These are phyloP conservation scores for Diutina mesorugosa DNA, from an alignment of 1,139 yeast species.

Conservation along the genomic window DNA sequence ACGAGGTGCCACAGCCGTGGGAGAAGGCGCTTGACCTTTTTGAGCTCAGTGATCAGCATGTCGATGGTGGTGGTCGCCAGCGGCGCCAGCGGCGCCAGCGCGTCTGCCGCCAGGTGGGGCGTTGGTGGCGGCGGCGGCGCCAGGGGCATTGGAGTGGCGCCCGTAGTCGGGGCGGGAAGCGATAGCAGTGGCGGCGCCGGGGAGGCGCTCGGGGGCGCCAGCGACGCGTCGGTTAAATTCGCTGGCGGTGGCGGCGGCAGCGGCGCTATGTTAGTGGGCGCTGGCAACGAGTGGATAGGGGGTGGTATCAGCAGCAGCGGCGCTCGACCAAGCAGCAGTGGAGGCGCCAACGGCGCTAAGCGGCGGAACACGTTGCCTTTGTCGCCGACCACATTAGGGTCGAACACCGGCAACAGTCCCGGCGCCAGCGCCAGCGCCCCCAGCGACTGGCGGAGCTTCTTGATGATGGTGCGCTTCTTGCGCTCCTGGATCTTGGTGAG, in stretches of 20 bases:
- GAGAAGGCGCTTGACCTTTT: neutral
- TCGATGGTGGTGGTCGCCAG: neutral
- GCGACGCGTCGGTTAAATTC: neutral
- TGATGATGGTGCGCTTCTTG: conserved; percentile 1
- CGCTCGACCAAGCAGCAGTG: no score
- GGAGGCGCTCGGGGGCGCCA: neutral
- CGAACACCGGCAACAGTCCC: neutral
- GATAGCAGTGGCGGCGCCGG: neutral
- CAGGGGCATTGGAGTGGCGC: neutral
- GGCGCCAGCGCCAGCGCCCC: neutral
- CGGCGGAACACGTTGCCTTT: neutral
- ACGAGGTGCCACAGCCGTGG: conserved; percentile 1
- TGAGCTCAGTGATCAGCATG: neutral
- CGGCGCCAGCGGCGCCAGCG: neutral
- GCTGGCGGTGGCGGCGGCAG: neutral
- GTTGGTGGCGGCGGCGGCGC: neutral
- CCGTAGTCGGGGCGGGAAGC: neutral
- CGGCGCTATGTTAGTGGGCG: neutral
- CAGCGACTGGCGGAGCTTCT: neutral
- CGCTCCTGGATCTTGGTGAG: conserved; percentile 4
- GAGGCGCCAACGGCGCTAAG: neutral
- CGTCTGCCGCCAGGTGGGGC: neutral
- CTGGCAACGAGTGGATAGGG: neutral
- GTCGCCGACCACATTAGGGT: neutral
- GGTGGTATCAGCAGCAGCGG: neutral